Percentiles rank a stretch among this genome's conserved stretches.
Evolutionary conservation across 23 red algal species (phyloP).

Genomic region (Gracilariopsis chorda): DNA sequence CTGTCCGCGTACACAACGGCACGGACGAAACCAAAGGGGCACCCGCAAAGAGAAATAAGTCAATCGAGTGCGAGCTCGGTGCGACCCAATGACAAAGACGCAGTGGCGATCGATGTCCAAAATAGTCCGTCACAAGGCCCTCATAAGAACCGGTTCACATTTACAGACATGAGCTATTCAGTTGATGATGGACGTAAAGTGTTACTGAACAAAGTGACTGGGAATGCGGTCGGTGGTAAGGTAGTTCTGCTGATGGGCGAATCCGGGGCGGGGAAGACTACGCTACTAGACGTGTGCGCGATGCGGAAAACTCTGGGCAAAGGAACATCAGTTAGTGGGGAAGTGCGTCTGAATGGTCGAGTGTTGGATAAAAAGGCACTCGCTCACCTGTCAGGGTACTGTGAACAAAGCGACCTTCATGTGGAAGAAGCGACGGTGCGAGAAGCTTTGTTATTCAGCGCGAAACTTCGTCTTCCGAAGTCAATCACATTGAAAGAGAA

Average conservation of each 20-base stretch:
- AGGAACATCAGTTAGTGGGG: constrained; percentile 37
- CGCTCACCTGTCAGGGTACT: constrained; percentile 74
- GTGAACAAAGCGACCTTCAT: constrained; percentile 95
- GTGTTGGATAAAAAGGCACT: constrained; percentile 33
- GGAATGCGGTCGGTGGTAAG: constrained; percentile 57
- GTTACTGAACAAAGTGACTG: constrained; percentile 63
- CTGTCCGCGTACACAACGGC: constrained; percentile 19
- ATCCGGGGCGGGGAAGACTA: constrained; percentile 88
- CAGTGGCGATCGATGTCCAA: background rate
- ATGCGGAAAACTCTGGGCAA: constrained; percentile 80
- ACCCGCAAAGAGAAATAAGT: background rate
- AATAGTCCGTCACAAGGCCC: background rate
- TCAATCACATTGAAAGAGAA: constrained; percentile 55
- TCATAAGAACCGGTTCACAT: constrained; percentile 32
- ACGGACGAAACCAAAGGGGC: constrained; percentile 21
- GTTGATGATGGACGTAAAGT: constrained; percentile 54
- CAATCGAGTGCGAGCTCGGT: too few species aligned
- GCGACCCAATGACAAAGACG: background rate
- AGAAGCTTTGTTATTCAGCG: constrained; percentile 88
- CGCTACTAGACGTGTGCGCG: constrained; percentile 87
- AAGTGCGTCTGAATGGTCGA: constrained; percentile 70
- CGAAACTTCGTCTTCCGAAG: constrained; percentile 59
- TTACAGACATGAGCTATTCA: constrained; percentile 41
- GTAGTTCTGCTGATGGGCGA: constrained; percentile 79
- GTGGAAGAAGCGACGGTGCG: constrained; percentile 73